Evolutionary conservation across 352 stramenopile genomes (phyloP), one percentile per base, ranked within the genome.

Genomic region (Aphanomyces stellatus): DNA sequence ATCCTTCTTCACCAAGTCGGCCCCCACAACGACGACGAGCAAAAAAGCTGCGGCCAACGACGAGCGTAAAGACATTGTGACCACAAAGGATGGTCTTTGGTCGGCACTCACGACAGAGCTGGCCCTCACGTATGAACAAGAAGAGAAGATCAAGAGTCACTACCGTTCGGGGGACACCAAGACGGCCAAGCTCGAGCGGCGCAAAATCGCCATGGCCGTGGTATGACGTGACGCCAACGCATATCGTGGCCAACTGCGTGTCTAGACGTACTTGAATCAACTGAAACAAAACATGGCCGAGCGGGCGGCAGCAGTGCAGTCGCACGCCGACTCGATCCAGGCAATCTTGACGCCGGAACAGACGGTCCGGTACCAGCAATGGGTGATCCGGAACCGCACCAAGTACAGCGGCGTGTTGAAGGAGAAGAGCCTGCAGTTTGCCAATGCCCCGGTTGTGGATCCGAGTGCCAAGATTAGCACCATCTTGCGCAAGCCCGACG

Each of bases 231-330:
- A n/a, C 25, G 10, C 15, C 31, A 15, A 34, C n/a, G 25, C 2
- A 41, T 5, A 2, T 55, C 24, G 51, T 42, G 19, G 49, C 53
- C 25, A 57, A 33, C 30, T 13, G 22, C 19, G 11, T 57, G 0
- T 42, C 17, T 51, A 94, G 86, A 91, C 81, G 48, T 95, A 95
- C 85, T 82, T 95, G 81, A 88, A 81, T 76, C 91, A 91, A 69
- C 78, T 95, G 5, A 91, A 93, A 71, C 84, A 87, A 37, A 93
- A 82, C 37, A 71, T 95, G 5, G 86, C 93, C 68, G 78, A 86
- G 66, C 81, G 85, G 13, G 85, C 84, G 17, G 77, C 86, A 51
- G 80, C 82, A 1, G 86, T 95, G 42, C 80, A 93, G 72, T 69
- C 76, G 65, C 83, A 93, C 64, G 88, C 82, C 2, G 80, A 93